Evolutionary conservation across 192 early-diverging fungal genomes (phyloP).

Genomic region (Chytriomyces sp.): DNA sequence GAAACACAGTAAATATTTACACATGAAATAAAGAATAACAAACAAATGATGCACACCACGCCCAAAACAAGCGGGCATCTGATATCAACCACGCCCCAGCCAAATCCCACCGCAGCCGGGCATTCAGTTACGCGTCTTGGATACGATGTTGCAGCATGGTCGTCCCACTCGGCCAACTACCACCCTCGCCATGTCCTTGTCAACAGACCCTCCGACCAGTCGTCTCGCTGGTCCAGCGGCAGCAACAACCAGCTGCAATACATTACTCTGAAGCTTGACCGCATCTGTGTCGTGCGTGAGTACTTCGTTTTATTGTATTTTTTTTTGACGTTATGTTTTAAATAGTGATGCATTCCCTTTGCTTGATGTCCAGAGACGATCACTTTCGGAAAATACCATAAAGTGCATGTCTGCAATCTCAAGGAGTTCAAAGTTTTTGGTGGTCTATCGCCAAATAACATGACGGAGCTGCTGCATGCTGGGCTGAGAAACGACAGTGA

Average conservation of each 20-base stretch:
- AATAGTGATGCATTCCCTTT: background rate
- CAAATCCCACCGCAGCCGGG: no score
- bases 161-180: slow-evolving; percentile 83
- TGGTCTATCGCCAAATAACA: slow-evolving; percentile 79
- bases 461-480: slow-evolving; percentile 81
- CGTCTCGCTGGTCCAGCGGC: slow-evolving; percentile 88
- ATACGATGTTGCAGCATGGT: slow-evolving; percentile 62
- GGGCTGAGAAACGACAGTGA: slow-evolving; percentile 70
- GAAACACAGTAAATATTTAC: no score
- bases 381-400: slow-evolving; percentile 95
- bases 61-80: no score
- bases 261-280: slow-evolving; percentile 87
- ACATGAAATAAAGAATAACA: no score
- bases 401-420: slow-evolving; percentile 92
- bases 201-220: slow-evolving; percentile 86
- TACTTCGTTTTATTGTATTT: slow-evolving; percentile 16
- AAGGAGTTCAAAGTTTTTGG: slow-evolving; percentile 97
- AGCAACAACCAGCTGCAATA: slow-evolving; percentile 90
- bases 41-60: no score
- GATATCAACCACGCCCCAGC: no score
- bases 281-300: slow-evolving; percentile 82
- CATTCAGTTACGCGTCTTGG: slow-evolving; percentile 8
- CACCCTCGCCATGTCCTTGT: slow-evolving; percentile 82
- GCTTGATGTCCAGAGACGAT: slow-evolving; percentile 68
- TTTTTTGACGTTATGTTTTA: background rate